A percentile compares a stretch with the other conserved stretches of the same genome.
Evolutionary conservation across 2,329 filamentous ascomycete species (phyloP).

Genomic region (Exophiala phaeomuriformis): DNA sequence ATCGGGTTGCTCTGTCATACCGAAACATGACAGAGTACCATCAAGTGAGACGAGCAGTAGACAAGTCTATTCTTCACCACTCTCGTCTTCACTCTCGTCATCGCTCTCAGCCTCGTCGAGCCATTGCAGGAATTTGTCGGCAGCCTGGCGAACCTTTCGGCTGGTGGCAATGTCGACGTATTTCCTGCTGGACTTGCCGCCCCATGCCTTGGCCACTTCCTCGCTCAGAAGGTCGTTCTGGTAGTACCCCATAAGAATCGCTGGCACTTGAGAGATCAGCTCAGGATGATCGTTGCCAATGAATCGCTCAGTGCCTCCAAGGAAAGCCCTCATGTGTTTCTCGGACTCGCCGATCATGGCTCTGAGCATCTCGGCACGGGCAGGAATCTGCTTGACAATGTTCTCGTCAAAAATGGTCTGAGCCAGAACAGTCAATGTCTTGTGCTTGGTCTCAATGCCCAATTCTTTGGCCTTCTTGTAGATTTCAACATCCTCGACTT

Average conservation of each 20-base stretch:
- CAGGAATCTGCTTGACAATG: conserved; percentile 78
- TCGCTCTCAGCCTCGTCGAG: conserved; percentile 72
- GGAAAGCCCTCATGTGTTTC: conserved; percentile 87
- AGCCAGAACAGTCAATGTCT: conserved; percentile 81
- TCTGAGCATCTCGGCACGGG: conserved; percentile 79
- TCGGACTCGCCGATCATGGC: conserved; percentile 79
- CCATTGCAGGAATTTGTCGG: conserved; percentile 91
- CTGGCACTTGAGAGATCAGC: conserved; percentile 68
- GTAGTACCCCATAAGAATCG: conserved; percentile 84
- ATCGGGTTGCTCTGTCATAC: neutral
- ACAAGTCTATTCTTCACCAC: conserved; percentile 14
- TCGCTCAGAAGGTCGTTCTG: conserved; percentile 82
- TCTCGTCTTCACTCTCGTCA: conserved; percentile 50
- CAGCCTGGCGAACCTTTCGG: conserved; percentile 92
- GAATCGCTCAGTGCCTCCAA: conserved; percentile 91
- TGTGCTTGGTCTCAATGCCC: conserved; percentile 90
- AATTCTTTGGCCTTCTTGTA: conserved; percentile 96
- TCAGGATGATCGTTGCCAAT: conserved; percentile 74
- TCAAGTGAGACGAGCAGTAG: neutral
- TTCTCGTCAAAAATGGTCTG: conserved; percentile 91
- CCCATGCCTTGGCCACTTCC: conserved; percentile 85
- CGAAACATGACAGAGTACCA: neutral
- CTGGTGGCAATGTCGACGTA: conserved; percentile 84
- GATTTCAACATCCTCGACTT: conserved; percentile 81
- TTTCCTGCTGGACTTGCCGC: conserved; percentile 93